phyloP scores from a whole-genome alignment of 2,329 filamentous ascomycete species.

The Epichloe sp. region DNA sequence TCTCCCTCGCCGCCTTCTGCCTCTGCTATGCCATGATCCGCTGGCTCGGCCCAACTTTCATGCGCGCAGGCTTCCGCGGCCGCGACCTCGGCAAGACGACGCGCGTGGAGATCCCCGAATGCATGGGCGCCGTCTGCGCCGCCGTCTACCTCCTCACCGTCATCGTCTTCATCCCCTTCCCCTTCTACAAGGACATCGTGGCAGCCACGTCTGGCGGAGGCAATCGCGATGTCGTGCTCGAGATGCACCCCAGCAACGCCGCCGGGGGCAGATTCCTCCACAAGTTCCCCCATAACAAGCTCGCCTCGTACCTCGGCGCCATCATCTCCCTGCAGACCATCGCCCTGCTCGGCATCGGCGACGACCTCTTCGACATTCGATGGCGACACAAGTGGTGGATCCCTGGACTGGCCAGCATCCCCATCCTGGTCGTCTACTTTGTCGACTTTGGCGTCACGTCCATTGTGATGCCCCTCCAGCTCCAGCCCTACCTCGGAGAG shows the following conservation, averaged over 20 bases:
- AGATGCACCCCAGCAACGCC: constrained; percentile 50
- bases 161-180: constrained; percentile 89
- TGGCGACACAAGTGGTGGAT: constrained; percentile 99
- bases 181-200: constrained; percentile 97
- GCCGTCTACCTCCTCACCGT: constrained; percentile 81
- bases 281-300: constrained; percentile 89
- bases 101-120: constrained; percentile 75
- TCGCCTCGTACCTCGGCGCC: constrained; percentile 88
- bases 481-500: constrained; percentile 73
- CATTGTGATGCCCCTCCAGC: constrained; percentile 76
- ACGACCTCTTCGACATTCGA: constrained; percentile 94
- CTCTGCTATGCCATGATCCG: constrained; percentile 74
- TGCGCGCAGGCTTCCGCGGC: constrained; percentile 78
- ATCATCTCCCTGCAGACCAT: constrained; percentile 87
- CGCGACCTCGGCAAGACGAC: constrained; percentile 66
- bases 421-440: constrained; percentile 92
- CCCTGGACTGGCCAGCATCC: constrained; percentile 83
- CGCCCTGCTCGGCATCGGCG: constrained; percentile 80
- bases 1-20: constrained; percentile 74
- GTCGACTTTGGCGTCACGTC: constrained; percentile 96
- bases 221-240: constrained; percentile 73
- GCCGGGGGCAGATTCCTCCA: constrained; percentile 63
- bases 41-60: constrained; percentile 86
- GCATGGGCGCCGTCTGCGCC: constrained; percentile 89
- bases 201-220: constrained; percentile 87